Base-by-base conservation (phyloP, 2,329 filamentous ascomycete genomes). In the Fusarium guadeloupense region DNA sequence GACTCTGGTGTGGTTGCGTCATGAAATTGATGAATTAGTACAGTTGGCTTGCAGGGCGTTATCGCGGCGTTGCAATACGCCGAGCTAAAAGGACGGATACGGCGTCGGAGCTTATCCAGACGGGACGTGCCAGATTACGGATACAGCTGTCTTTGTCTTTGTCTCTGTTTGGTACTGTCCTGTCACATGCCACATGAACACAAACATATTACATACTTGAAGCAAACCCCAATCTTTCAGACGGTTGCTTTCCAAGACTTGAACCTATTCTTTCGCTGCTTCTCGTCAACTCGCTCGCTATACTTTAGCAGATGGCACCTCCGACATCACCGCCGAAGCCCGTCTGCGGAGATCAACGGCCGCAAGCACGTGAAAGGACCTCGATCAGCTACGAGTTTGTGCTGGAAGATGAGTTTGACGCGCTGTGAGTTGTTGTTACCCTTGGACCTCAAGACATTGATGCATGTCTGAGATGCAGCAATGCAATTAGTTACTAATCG, bases 351-450 rank as follows among this genome's bases (percentile, higher is more conserved):
- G 63, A 64, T 26, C 47, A 57, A 50, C 52, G 35, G 56, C 55
- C 60, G 38, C 57, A 64, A 37, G 44, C 59, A 64, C 54, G 55
- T 57, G 59, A 58, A 61, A 61, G 62, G 34, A 42, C 34, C 30
- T 51, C 58, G 20, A 42, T 70, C 34, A 63, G 62, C 34, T 70
- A 67, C 38, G 68, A 79, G 56, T 68, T 83, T 54, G 74, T 83
- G 34, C 62, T 76, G 23, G 78, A 82, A 50, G 79, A 83, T 31
- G 83, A 85, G 71, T 85, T 85, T 64, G 83, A 84, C 69, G 82
- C 82, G 38, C 72, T 85, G 83, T 85, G 73, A 64, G 81, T 77
- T 28, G 31, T 19, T 13, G 13, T n/a, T 30, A 30, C 14, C 8
- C 6, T 6, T 19, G n/a, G n/a, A n/a, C n/a, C n/a, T n/a, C n/a